Evolutionary conservation across 2,329 filamentous ascomycete genomes (phyloP), one percentile per base, ranked within the genome.

Genomic region (Nigrograna mackinnonii): DNA sequence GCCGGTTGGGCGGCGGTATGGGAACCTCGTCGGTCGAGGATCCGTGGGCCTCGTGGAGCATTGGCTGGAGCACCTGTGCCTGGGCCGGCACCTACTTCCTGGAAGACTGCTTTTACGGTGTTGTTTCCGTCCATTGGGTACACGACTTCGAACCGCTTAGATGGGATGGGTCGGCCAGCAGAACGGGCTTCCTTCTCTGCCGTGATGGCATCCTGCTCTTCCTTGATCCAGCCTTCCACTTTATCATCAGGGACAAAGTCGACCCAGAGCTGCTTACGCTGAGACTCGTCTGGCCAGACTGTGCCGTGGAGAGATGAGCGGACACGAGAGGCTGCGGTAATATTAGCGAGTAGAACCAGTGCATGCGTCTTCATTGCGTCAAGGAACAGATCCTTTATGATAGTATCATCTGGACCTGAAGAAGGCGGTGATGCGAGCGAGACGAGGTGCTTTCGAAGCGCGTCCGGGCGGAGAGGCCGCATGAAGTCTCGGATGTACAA

Each of bases 401-500:
- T 70, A 24, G 80, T 74, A 5, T 79, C 65, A 37, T 84, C 74
- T 4, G 62, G 58, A 2, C 75, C 67, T 3, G 76, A 66, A 16
- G 72, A 66, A 1, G 80, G 74, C 1, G 84, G 76, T 3, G 83
- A 77, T 2, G 89, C 89, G 30, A 96, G 79, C 5, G 79, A 72
- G 32, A 80, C 64, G 4, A 97, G 76, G 60, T 96, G 84, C 1
- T 79, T 76, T 55, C 81, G 82, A 1, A 97, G 79, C 14, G 77
- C 75, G 19, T 76, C 72, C 1, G 83, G 79, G 45, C 89, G 86
- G 17, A 97, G 76, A 7, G 94, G 91, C 35, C 92, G 85, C 83
- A 95, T 91, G 41, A 97, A 82, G 58, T 96, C 86, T 66, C 86
- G 85, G 55, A 97, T 94, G 71, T 96, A 97, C 35, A 97, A 74